phyloP scores from a whole-genome alignment of 441 rosid genomes.

The Adansonia gregorii region DNA sequence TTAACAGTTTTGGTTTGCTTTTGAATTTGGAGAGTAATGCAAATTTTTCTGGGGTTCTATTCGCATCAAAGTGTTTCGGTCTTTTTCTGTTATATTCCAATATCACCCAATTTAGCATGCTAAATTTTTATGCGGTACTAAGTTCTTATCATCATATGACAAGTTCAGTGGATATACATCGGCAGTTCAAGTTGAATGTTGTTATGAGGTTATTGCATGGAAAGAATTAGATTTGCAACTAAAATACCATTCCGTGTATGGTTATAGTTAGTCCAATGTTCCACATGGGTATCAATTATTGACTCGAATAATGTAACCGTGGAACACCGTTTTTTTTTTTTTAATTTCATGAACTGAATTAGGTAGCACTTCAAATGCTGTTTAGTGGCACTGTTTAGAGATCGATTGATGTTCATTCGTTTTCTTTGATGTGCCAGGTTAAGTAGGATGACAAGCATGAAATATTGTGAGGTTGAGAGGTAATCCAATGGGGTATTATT shows the following conservation, averaged over 20 bases:
- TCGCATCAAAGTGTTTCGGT: neutral
- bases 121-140: neutral
- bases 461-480: neutral
- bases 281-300: neutral
- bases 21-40: neutral
- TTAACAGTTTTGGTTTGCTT: conserved; percentile 27
- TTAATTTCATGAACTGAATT: neutral
- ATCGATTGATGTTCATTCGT: neutral
- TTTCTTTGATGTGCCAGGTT: neutral
- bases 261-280: conserved; percentile 7
- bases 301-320: too few species aligned
- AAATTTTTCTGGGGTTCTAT: neutral
- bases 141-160: neutral
- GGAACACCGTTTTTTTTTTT: too few species aligned
- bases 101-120: conserved; percentile 28
- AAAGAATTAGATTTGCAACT: neutral
- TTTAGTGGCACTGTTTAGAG: neutral
- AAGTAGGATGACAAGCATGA: neutral
- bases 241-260: neutral
- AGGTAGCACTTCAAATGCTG: neutral
- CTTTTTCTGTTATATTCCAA: neutral
- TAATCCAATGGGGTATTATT: too few species aligned
- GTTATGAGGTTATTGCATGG: neutral
- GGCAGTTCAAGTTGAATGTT: neutral
- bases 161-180: neutral